Conservation (phyloP, 768 basidiomycete species). For the Suillus clintonianus region DNA sequence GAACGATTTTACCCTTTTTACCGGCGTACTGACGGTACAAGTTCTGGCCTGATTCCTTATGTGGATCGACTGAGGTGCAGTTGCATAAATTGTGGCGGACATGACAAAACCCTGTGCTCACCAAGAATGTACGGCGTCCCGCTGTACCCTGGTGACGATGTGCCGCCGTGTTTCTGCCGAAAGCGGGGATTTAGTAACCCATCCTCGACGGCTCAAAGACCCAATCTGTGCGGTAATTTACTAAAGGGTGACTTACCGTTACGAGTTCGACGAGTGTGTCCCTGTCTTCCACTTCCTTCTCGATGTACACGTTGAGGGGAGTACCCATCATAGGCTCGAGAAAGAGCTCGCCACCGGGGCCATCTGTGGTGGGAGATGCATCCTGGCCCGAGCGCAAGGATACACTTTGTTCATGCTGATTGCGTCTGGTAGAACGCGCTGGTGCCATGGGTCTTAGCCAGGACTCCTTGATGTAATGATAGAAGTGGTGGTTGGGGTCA, state of each 20-base stretch:
- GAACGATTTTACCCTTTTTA: constrained; percentile 80
- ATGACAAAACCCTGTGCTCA: constrained; percentile 34
- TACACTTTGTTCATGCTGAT: constrained; percentile 39
- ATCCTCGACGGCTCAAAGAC: neutral
- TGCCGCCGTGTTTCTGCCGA: constrained; percentile 74
- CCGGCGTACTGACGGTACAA: constrained; percentile 76
- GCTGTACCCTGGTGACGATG: constrained; percentile 73
- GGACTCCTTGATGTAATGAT: constrained; percentile 25
- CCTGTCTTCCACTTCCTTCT: constrained; percentile 77
- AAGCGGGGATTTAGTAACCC: neutral
- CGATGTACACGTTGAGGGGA: constrained; percentile 73
- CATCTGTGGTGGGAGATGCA: constrained; percentile 38
- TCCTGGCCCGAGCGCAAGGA: constrained; percentile 29
- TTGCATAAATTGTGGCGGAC: neutral
- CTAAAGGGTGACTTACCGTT: constrained; percentile 49
- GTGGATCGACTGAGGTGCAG: constrained; percentile 63
- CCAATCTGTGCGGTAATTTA: neutral
- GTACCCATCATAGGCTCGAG: constrained; percentile 82
- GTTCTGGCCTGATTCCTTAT: constrained; percentile 78
- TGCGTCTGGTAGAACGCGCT: constrained; percentile 60
- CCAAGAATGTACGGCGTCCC: constrained; percentile 80
- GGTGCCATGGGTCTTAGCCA: constrained; percentile 79
- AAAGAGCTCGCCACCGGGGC: constrained; percentile 47
- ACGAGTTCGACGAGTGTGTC: constrained; percentile 64
- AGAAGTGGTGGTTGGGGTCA: constrained; percentile 21